Percentiles rank a stretch among this genome's conserved stretches.
phyloP scores from a whole-genome alignment of 2,329 filamentous ascomycete species.

The Pestalotiopsis fici region DNA sequence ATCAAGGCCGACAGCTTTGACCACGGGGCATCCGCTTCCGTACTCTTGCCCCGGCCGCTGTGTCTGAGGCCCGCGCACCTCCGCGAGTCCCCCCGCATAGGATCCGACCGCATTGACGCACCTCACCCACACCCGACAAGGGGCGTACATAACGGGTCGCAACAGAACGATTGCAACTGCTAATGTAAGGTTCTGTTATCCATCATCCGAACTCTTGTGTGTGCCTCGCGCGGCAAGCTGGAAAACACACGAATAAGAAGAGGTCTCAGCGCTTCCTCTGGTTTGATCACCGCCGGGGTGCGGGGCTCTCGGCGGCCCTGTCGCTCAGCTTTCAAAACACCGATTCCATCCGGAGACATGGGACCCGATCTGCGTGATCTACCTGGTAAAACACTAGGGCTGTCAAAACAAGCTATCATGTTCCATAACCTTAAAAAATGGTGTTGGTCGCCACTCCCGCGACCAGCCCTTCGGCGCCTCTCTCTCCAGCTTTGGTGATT shows the following conservation, averaged over 20 bases:
- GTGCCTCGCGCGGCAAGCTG: slow-evolving; percentile 1
- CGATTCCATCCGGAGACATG: slow-evolving; percentile 1
- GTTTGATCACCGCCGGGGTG: slow-evolving; percentile 7
- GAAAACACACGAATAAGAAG: background rate
- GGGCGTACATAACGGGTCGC: background rate
- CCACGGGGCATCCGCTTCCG: background rate
- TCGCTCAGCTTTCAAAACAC: slow-evolving; percentile 1
- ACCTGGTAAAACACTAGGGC: background rate
- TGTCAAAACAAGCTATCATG: background rate
- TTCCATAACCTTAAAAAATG: slow-evolving; percentile 5
- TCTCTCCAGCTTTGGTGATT: background rate
- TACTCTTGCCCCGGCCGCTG: background rate
- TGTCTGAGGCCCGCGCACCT: background rate
- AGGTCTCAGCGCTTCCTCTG: background rate
- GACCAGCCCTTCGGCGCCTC: background rate
- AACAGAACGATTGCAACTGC: background rate
- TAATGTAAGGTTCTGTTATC: background rate
- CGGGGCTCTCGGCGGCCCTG: background rate
- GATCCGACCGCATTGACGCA: slow-evolving; percentile 1
- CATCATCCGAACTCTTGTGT: background rate
- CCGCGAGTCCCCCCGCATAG: background rate
- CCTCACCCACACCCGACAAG: background rate
- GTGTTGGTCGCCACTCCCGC: background rate
- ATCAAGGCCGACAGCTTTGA: background rate
- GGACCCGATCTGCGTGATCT: slow-evolving; percentile 2